Evolutionary conservation across 2,329 filamentous ascomycete species (phyloP), one percentile per base, ranked within the genome.

Genomic region (Coniochaeta sp.): DNA sequence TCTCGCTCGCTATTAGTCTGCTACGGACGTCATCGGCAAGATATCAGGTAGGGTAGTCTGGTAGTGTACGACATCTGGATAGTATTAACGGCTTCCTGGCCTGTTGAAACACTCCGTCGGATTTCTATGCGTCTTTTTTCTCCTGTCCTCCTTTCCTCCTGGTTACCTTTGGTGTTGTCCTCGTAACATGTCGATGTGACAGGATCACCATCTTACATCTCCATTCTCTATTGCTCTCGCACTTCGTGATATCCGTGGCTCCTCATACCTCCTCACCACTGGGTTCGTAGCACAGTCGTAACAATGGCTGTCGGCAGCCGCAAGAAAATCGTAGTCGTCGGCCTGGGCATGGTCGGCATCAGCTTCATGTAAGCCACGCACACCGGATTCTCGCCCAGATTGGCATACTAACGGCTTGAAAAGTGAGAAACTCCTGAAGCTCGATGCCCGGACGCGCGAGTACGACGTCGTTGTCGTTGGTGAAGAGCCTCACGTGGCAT

Each of bases 271-370:
- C 22, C 26, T 9, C 17, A 12, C 17, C 38, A n/a, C 16, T 56
- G 32, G 22, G 3, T 28, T 9, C 47, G 4, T 17, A 12, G 32
- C 14, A 55, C 26, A 6, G 17, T 19, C 26, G 16, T 16, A 4
- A 30, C 19, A 4, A 56, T 56, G 54, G 54, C 54, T 22, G 54
- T 38, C 30, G 54, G 30, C n/a, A 26, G 30, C 14, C 77, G 84
- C 63, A 91, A 90, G 72, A 86, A 81, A 69, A 76, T 96, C 38
- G 91, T 96, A 2, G 86, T 96, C 40, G 90, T 96, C 42, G 92
- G 92, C 10, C 75, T 96, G 74, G 92, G 92, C 2, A 97, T 97
- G 93, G 92, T 96, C 52, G 91, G 89, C 42, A 89, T 95, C 66
- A 87, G 89, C 47, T 93, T 96, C 72, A 91, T 96, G 89, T 93